phyloP scores from a whole-genome alignment of 345 rosid species.

The Gossypium stocksii region DNA sequence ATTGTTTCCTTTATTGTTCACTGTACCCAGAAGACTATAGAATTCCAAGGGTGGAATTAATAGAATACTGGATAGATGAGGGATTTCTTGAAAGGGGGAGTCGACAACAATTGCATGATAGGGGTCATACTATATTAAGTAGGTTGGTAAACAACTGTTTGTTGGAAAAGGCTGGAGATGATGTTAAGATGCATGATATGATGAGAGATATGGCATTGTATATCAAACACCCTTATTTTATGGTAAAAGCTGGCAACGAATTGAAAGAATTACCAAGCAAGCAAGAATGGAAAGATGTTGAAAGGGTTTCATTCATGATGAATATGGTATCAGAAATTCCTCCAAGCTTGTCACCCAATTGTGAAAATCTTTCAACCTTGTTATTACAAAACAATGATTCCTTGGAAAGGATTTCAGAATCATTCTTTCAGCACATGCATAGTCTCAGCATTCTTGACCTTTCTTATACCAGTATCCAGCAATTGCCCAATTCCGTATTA shows the following conservation, averaged over 20 bases:
- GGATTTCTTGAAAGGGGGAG: slow-evolving; percentile 17
- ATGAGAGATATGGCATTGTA: slow-evolving; percentile 23
- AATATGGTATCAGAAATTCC: neutral
- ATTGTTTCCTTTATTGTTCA: slow-evolving; percentile 19
- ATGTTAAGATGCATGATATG: slow-evolving; percentile 27
- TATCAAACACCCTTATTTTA: neutral
- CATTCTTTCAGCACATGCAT: slow-evolving; percentile 8
- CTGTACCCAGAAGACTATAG: slow-evolving; percentile 13
- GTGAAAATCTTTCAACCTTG: neutral
- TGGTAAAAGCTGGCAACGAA: slow-evolving; percentile 22
- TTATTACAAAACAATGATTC: neutral
- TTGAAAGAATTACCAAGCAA: slow-evolving; percentile 6
- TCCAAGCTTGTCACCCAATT: neutral
- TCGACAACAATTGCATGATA: neutral
- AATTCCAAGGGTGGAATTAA: slow-evolving; percentile 7
- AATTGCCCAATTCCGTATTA: slow-evolving; percentile 14
- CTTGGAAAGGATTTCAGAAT: neutral
- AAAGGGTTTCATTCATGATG: neutral
- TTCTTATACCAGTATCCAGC: neutral
- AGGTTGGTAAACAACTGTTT: slow-evolving; percentile 19
- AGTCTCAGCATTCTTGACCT: slow-evolving; percentile 22
- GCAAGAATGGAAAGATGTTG: slow-evolving; percentile 17
- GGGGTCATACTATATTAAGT: slow-evolving; percentile 18
- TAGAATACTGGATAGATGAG: slow-evolving; percentile 19
- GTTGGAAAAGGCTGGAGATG: neutral